Evolutionary conservation across 441 rosid genomes (phyloP), one percentile per base, ranked within the genome.

Genomic region (Croton laevigatus): DNA sequence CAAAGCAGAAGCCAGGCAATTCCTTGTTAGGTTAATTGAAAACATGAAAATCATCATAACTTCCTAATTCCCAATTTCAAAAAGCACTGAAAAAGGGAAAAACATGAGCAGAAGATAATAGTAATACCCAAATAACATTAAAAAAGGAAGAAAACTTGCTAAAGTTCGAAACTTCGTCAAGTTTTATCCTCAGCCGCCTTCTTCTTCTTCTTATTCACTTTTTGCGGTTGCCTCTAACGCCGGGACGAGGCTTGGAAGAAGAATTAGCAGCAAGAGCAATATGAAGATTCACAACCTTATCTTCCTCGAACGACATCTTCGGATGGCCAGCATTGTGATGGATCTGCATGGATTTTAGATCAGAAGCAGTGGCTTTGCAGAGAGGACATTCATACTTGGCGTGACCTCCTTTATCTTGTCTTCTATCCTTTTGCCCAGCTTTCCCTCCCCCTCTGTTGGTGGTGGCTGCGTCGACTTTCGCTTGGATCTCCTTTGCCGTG

Each of bases 301-400:
- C 68, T 69, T 93, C 98, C 17, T 88, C 97, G 48, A 75, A 93
- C 32, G 93, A 90, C 45, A 95, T 20, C 83, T 91, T 95, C 0
- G 99, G 97, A 68, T 95, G 99, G 72, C 86, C 88, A 20, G 99
- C 86, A 4, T 90, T 97, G 70, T 93, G 99, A 70, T 95, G 98
- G 79, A 93, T 93, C 89, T 93, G 93, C 99, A 93, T 95, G 34
- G 97, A 80, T 71, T 93, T 95, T 23, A 88, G 1, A 75, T 93
- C 98, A 0, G 97, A 98, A 5, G 78, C 97, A 0, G 91, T 93
- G 38, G 44, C 71, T 78, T 90, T 96, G 84, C 99, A 96, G 83
- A 73, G 91, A 9, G 98, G 99, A 68, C 99, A 96, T 86, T 93
- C 99, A 71, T 10, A 88, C 78, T 96, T 93, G 13, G 99, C 96